Evolutionary conservation across 192 early-diverging fungal genomes (phyloP).

Genomic region (Ambispora gerdemannii): DNA sequence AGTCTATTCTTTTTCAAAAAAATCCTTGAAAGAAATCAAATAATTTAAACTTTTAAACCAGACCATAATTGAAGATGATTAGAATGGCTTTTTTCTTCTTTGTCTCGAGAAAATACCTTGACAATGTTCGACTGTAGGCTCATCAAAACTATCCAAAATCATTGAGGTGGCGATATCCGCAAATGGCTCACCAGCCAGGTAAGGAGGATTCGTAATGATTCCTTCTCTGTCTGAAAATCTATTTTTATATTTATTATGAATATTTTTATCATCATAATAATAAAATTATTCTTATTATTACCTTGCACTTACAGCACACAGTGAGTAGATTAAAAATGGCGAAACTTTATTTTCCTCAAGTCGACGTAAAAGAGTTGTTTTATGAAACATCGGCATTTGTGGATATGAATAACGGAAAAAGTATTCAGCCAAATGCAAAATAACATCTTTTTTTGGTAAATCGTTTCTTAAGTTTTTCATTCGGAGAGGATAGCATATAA

Average conservation of each 20-base stretch:
- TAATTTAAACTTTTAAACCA: too few relatives aligned
- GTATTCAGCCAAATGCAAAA: constrained; percentile 48
- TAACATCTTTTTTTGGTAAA: constrained; percentile 42
- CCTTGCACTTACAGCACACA: constrained; percentile 49
- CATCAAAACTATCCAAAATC: constrained; percentile 45
- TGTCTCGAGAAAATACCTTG: constrained; percentile 34
- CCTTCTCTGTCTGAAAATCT: constrained; percentile 49
- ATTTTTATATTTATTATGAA: too few relatives aligned
- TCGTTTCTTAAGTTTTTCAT: constrained; percentile 5
- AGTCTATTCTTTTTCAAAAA: too few relatives aligned
- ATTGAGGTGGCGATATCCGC: constrained; percentile 44
- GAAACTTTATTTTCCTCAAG: constrained; percentile 43
- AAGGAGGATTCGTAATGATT: constrained; percentile 46
- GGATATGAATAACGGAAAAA: constrained; percentile 49
- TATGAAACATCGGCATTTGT: constrained; percentile 50
- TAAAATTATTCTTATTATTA: constrained; percentile 25
- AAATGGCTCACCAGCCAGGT: constrained; percentile 51
- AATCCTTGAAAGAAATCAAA: too few relatives aligned
- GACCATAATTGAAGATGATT: too few relatives aligned
- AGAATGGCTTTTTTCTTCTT: too few relatives aligned
- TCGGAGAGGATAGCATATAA: too few relatives aligned
- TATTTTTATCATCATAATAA: too few relatives aligned
- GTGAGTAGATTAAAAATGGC: constrained; percentile 43
- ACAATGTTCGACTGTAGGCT: constrained; percentile 45
- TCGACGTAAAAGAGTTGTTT: constrained; percentile 43